These are phyloP conservation scores for Fusarium pseudoanthophilum DNA, from an alignment of 2,329 filamentous ascomycete genomes.

Conservation along the genomic window DNA sequence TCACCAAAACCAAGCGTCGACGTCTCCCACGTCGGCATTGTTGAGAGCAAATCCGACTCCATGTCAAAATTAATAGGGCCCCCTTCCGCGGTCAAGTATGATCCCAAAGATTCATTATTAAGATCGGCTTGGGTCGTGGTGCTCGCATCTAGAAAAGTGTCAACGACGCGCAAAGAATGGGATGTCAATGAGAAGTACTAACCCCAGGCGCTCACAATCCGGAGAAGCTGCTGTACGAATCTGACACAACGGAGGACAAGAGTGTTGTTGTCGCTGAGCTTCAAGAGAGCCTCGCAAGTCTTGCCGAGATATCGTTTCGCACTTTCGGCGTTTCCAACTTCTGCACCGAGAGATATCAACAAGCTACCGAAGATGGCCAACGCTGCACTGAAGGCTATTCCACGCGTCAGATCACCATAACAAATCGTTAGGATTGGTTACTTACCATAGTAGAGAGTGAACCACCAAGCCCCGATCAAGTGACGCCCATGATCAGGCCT, in stretches of 20 bases:
- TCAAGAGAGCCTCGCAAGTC: background rate
- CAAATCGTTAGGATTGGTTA: rapidly evolving
- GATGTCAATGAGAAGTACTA: rapidly evolving
- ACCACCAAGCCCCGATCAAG: conserved; percentile 36
- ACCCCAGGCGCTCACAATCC: conserved; percentile 2
- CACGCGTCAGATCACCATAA: rapidly evolving
- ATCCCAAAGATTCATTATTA: background rate
- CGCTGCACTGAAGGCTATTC: conserved; percentile 22
- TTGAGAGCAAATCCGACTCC: background rate
- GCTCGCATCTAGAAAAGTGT: background rate
- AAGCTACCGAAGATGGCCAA: conserved; percentile 23
- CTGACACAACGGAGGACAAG: background rate
- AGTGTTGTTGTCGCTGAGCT: background rate
- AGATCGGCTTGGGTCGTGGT: background rate
- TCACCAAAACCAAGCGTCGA: background rate
- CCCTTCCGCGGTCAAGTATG: background rate
- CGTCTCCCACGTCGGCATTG: background rate
- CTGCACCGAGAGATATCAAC: background rate
- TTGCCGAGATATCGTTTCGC: background rate
- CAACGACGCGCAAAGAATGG: too few relatives aligned
- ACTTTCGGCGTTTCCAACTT: background rate
- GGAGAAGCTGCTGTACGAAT: conserved; percentile 1
- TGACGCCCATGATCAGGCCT: conserved; percentile 2
- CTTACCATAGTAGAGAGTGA: conserved; percentile 33
- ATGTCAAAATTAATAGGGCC: background rate